Conservation (phyloP, 2,329 filamentous ascomycete genomes). For the Phaeosphaeria sp. region DNA sequence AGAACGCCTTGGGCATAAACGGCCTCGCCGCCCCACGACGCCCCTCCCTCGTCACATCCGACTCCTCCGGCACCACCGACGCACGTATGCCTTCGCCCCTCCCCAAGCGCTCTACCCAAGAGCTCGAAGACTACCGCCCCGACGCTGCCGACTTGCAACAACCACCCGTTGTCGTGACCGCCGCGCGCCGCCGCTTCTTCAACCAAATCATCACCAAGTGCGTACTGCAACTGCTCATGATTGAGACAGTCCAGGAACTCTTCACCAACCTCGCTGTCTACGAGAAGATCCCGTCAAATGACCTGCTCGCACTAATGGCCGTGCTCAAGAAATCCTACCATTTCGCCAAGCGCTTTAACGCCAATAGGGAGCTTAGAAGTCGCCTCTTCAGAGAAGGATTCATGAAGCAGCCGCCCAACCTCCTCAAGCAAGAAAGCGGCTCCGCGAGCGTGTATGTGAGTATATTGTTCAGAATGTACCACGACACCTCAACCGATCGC, state of each 20-base stretch:
- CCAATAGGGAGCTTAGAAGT: constrained; percentile 94
- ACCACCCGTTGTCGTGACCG: constrained; percentile 90
- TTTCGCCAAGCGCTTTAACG: constrained; percentile 97
- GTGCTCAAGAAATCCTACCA: constrained; percentile 95
- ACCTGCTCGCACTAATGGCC: constrained; percentile 90
- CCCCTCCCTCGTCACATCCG: constrained; percentile 40
- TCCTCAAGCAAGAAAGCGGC: constrained; percentile 95
- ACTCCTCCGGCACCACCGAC: constrained; percentile 31
- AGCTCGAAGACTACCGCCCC: constrained; percentile 87
- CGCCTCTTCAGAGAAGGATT: constrained; percentile 96
- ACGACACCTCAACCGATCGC: constrained; percentile 83
- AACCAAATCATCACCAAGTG: constrained; percentile 99
- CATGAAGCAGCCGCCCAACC: constrained; percentile 98
- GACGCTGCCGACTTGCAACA: constrained; percentile 72
- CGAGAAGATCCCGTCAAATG: constrained; percentile 84
- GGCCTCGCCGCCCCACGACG: constrained; percentile 40
- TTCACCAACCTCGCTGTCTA: constrained; percentile 98
- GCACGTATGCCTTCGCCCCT: constrained; percentile 42
- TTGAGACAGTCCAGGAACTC: constrained; percentile 97
- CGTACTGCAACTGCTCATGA: constrained; percentile 97
- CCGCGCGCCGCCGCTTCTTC: constrained; percentile 92
- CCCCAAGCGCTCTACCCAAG: constrained; percentile 47
- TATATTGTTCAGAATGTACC: constrained; percentile 97
- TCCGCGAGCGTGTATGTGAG: constrained; percentile 93
- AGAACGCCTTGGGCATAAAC: constrained; percentile 56